Base-by-base conservation (phyloP, 2,329 filamentous ascomycete species). In the Paraphaeosphaeria sporulosa region DNA sequence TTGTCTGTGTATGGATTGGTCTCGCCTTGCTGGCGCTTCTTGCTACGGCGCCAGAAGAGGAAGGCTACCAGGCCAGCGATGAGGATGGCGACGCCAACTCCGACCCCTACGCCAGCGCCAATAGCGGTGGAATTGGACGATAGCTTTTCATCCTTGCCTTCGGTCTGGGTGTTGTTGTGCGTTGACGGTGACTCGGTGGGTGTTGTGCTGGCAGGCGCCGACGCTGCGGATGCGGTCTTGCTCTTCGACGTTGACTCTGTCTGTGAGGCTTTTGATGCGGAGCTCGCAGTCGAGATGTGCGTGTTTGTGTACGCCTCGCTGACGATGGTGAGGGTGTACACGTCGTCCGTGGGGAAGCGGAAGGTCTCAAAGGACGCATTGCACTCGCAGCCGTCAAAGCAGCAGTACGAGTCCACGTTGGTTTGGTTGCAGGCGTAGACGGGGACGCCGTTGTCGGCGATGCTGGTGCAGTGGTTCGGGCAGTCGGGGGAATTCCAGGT, bases 391-490 rank as follows among this genome's bases (percentile, higher is more conserved):
- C 67, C 61, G 27, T 73, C 69, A 36, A 61, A 68, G 47, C 71
- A 73, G 62, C 71, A 73, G 55, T 73, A 73, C 0, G 66, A 66
- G 54, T 73, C 67, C 2, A 54, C 49, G 44, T 47, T 60, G 6
- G 71, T 73, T 13, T 59, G 36, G 42, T 73, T 73, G 50, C 71
- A 73, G 49, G 63, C 63, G 56, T 70, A 72, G 9, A 72, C 71
- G 4, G 64, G 64, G 2, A 60, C 64, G 44, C 71, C 71, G 48
- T 70, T 68, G 50, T 71, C 60, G 25, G 63, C 61, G 32, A 68
- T 59, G 30, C 62, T 67, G 21, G 67, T 60, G 55, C 71, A 73
- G 6, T 68, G 59, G 27, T 69, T 61, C 12, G 69, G 70, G 55
- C 71, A 73, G 53, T 71, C 69, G 0, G 64, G 62, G 13, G 61